A percentile compares a stretch with the other conserved stretches of the same genome.
phyloP scores from a whole-genome alignment of 441 rosid species.

The Gossypium lobatum region DNA sequence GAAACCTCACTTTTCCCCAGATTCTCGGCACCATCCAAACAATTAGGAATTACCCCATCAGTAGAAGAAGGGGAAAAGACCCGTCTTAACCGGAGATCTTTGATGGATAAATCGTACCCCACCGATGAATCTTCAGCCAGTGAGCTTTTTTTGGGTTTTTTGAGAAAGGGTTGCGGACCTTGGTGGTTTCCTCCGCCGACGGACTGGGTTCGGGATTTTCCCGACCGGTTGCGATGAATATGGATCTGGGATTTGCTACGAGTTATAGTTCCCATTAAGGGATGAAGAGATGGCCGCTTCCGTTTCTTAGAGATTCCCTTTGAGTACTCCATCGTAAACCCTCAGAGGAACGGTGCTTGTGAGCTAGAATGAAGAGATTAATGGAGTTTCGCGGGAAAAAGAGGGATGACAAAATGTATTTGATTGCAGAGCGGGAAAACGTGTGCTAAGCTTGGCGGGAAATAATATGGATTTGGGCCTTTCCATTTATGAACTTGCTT shows the following conservation, averaged over 20 bases:
- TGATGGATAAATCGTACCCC: conserved; percentile 23
- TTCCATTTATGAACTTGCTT: neutral
- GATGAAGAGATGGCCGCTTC: conserved; percentile 24
- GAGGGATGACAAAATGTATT: neutral
- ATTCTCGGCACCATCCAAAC: neutral
- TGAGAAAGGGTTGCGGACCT: neutral
- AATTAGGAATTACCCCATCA: neutral
- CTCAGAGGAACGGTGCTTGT: neutral
- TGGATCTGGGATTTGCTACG: conserved; percentile 30
- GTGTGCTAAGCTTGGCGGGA: conserved; percentile 14
- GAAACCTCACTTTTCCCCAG: neutral
- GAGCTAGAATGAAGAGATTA: neutral
- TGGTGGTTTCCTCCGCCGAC: conserved; percentile 3
- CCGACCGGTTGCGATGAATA: conserved; percentile 21
- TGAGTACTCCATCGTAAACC: conserved; percentile 28
- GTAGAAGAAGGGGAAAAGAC: conserved; percentile 40
- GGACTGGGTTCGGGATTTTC: conserved; percentile 17
- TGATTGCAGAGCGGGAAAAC: conserved; percentile 11
- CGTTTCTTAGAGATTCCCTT: conserved; percentile 25
- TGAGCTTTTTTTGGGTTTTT: conserved; percentile 9
- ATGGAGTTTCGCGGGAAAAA: neutral
- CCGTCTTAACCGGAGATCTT: conserved; percentile 59
- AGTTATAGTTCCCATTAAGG: conserved; percentile 24
- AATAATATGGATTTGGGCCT: neutral
- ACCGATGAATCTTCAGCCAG: neutral